Evolutionary conservation across 306 rosid species (phyloP).

Genomic region (Dalbergia oliveri): DNA sequence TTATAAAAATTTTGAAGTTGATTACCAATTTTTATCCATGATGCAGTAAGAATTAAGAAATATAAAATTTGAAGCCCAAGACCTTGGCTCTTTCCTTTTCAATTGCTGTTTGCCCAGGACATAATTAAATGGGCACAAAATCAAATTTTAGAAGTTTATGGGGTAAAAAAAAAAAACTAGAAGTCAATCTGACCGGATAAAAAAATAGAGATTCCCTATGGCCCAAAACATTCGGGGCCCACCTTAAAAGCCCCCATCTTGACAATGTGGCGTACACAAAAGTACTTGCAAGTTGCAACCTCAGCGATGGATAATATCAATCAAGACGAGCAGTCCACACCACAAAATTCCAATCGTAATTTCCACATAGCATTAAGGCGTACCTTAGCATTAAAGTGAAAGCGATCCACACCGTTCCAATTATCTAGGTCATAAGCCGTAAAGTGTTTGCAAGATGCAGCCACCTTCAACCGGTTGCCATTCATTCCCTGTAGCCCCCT

Average conservation of each 20-base stretch:
- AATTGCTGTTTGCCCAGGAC: no score
- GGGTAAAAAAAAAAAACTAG: no score
- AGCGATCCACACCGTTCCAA: conserved; percentile 92
- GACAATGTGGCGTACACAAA: background rate
- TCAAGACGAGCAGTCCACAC: background rate
- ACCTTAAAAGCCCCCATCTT: background rate
- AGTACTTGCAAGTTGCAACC: background rate
- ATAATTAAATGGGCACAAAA: no score
- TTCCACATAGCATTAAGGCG: background rate
- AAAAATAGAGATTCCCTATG: no score
- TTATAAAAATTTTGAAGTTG: no score
- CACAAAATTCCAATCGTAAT: background rate
- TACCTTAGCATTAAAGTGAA: conserved; percentile 87
- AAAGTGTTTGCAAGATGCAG: conserved; percentile 95
- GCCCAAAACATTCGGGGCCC: no score
- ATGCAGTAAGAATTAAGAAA: no score
- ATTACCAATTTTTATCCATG: no score
- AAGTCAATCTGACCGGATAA: no score
- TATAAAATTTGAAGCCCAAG: no score
- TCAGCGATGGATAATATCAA: background rate
- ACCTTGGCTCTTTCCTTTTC: no score
- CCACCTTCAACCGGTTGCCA: conserved; percentile 77
- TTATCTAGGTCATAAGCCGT: conserved; percentile 89
- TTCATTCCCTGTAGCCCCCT: conserved; percentile 80
- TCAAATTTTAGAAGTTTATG: no score